Evolutionary conservation across 208 protist species (phyloP), one percentile per base, ranked within the genome.

Genomic region (Crithidia bombi): DNA sequence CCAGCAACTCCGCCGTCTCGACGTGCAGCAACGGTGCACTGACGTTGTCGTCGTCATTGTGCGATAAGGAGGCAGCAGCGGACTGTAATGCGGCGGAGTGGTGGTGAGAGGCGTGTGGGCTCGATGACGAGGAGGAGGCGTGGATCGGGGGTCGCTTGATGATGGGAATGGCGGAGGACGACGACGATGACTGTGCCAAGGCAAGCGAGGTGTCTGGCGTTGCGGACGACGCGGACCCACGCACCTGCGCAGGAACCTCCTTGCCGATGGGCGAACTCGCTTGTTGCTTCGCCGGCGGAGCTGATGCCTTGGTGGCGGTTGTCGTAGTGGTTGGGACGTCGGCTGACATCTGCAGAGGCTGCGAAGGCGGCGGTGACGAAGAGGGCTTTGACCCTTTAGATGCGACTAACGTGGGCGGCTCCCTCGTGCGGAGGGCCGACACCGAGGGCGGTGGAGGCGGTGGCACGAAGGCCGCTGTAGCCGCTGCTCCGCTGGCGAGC

Each of bases 211-310:
- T 6, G 10, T 43, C 54, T 32, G 21, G 54, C 5, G 35, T 7
- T 0, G 26, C 58, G 1, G 57, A 50, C 2, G 43, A n/a, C 32
- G 43, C 15, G 5, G 44, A 17, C 11, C 26, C 2, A 15, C 23
- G 23, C 25, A 26, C 15, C 35, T 67, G 41, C 51, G 38, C 17
- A 9, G 46, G 54, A n/a, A 54, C 32, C 44, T 36, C 69, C 56
- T 69, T 74, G 41, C 23, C 47, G 39, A 68, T 44, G 14, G 47
- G 25, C 1, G 33, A 1, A 10, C 19, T 5, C 19, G 25, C 19
- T 3, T 5, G 33, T 17, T 26, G 1, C 17, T 17, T 14, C 14
- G 12, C 5, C 1, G 52, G 1, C 4, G 52, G 33, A 3, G 3
- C 3, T 26, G 33, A 23, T 36, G 10, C 7, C 5, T 55, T n/a